phyloP scores from a whole-genome alignment of 1,284 basidiomycete genomes.

The Fomitopsis schrenkii region DNA sequence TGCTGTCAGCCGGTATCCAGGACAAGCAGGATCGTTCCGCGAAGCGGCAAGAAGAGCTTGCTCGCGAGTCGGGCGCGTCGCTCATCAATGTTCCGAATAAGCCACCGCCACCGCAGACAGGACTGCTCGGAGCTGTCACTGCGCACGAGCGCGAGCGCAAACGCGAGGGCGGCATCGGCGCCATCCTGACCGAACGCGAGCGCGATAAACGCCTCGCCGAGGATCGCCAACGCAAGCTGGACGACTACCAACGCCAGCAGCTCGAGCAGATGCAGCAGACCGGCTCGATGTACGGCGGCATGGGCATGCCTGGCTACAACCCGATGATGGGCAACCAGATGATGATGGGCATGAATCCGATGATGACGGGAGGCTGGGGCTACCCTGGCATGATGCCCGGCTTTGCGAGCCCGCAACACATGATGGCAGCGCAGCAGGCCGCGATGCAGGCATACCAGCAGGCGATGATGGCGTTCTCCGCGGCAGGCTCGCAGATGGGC shows the following conservation, averaged over 20 bases:
- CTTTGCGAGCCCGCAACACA: conserved; percentile 71
- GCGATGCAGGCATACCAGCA: conserved; percentile 87
- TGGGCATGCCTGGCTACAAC: conserved; percentile 41
- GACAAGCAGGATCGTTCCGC: conserved; percentile 96
- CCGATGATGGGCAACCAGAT: conserved; percentile 56
- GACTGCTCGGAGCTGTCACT: conserved; percentile 92
- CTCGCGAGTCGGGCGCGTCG: conserved; percentile 84
- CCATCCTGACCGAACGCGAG: conserved; percentile 91
- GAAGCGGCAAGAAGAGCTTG: conserved; percentile 90
- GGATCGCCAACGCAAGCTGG: conserved; percentile 88
- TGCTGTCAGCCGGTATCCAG: conserved; percentile 91
- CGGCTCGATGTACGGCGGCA: conserved; percentile 62
- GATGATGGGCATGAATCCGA: conserved; percentile 53
- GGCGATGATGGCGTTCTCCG: conserved; percentile 86
- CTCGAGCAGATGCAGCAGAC: conserved; percentile 81
- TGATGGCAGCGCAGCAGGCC: conserved; percentile 88
- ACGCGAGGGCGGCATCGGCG: conserved; percentile 91
- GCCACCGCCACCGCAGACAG: conserved; percentile 93
- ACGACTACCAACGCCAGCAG: conserved; percentile 87
- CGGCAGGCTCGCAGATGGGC: conserved; percentile 70
- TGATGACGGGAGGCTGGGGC: conserved; percentile 39
- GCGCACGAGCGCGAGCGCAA: conserved; percentile 93
- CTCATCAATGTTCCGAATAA: conserved; percentile 93
- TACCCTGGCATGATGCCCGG: conserved; percentile 65
- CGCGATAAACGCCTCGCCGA: conserved; percentile 87